These are phyloP conservation scores for Rhodotorula sp. DNA, from an alignment of 1,284 basidiomycete species.

Conservation along the genomic window DNA sequence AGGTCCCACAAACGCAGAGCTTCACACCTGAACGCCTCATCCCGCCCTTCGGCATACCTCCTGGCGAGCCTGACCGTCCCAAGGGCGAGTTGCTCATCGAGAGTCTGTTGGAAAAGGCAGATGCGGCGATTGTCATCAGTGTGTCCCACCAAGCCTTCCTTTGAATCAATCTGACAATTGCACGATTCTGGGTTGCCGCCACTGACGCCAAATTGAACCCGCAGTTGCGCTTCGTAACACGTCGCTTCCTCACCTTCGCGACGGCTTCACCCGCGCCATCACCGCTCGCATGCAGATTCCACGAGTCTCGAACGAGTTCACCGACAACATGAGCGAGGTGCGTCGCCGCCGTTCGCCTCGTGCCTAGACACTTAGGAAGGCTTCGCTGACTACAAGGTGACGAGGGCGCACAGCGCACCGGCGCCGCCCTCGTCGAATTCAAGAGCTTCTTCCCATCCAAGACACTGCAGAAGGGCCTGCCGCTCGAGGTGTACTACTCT, in stretches of 20 bases:
- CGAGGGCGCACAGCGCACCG: slow-evolving; percentile 17
- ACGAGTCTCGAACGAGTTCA: slow-evolving; percentile 13
- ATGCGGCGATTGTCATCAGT: slow-evolving; percentile 37
- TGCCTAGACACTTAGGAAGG: too few relatives aligned
- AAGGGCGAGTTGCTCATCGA: slow-evolving; percentile 32
- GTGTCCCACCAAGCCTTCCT: neutral
- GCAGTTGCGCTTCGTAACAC: slow-evolving; percentile 79
- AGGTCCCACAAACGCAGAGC: neutral
- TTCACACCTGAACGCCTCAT: slow-evolving; percentile 25
- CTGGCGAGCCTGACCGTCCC: neutral
- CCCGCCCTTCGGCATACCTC: slow-evolving; percentile 5
- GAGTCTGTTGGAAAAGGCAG: slow-evolving; percentile 28
- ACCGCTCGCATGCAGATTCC: slow-evolving; percentile 63
- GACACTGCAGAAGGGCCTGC: slow-evolving; percentile 23
- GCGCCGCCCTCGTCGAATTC: slow-evolving; percentile 32
- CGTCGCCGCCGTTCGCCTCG: neutral
- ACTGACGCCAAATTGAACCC: neutral
- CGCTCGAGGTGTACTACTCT: slow-evolving; percentile 27
- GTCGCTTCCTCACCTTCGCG: slow-evolving; percentile 75
- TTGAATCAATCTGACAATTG: neutral
- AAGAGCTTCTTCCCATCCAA: slow-evolving; percentile 31
- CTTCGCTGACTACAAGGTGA: too few relatives aligned
- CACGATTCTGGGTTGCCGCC: too few relatives aligned
- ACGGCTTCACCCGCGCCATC: slow-evolving; percentile 77
- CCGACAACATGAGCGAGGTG: slow-evolving; percentile 21